Percentiles rank a stretch among this genome's conserved stretches.
Evolutionary conservation across 805 yeast species (phyloP).

Genomic region (Metahyphopichia silvanorum): DNA sequence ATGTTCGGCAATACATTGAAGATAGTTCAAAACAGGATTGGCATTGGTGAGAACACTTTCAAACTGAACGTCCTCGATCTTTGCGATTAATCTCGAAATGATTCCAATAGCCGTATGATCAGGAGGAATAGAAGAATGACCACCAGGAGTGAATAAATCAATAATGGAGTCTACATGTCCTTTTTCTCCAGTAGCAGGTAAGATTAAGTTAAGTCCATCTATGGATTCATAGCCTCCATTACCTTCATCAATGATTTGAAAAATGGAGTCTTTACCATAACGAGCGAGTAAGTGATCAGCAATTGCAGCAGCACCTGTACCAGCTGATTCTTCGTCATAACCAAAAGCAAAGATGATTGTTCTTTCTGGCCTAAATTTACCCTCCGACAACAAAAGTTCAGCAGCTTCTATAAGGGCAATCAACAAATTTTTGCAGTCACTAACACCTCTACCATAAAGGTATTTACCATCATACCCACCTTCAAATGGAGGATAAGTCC

Average conservation of each 20-base stretch:
- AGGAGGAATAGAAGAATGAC: constrained; percentile 78
- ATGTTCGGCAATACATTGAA: constrained; percentile 47
- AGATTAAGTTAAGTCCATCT: constrained; percentile 57
- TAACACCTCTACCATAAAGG: constrained; percentile 76
- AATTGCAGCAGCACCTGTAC: constrained; percentile 61
- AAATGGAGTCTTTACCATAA: constrained; percentile 59
- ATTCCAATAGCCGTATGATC: constrained; percentile 79
- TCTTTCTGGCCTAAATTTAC: constrained; percentile 52
- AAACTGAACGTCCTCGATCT: constrained; percentile 36
- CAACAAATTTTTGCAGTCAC: constrained; percentile 71
- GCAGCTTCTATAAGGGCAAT: constrained; percentile 65
- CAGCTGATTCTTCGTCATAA: constrained; percentile 75
- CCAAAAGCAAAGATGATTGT: constrained; percentile 66
- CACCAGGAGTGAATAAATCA: constrained; percentile 62
- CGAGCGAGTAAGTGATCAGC: constrained; percentile 44
- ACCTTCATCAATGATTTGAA: constrained; percentile 66
- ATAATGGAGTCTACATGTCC: constrained; percentile 47
- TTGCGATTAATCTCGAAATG: constrained; percentile 37
- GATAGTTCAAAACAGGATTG: constrained; percentile 43
- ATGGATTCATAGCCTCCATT: constrained; percentile 49
- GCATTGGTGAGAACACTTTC: constrained; percentile 35
- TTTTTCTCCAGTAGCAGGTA: constrained; percentile 46
- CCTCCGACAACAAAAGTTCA: constrained; percentile 52
- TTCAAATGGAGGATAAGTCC: constrained; percentile 66
- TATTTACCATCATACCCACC: constrained; percentile 59